Evolutionary conservation across 2,329 filamentous ascomycete species (phyloP), one percentile per base, ranked within the genome.

Genomic region (Plenodomus biglobosus): DNA sequence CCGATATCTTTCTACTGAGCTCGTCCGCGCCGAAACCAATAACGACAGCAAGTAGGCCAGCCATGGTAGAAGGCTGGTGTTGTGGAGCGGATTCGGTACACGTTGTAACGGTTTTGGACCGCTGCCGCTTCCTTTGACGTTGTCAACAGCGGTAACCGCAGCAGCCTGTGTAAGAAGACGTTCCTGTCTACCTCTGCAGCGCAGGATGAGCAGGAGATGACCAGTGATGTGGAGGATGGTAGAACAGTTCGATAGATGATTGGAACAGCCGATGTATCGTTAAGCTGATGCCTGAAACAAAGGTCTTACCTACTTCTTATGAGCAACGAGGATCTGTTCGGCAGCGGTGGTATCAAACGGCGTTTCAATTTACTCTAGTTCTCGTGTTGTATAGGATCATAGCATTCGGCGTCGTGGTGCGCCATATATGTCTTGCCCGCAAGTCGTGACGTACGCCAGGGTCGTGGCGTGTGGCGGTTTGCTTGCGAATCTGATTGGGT

Each of bases 21-120:
- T 53, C 62, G 49, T 55, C 60, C 19, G 54, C 49, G 8, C 59
- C 61, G 8, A 64, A 50, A 15, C 56, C 59, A 8, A 64, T 46
- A 24, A 53, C 43, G 34, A 64, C 41, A 10, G 53, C 59, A 3
- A 64, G 44, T 1, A 64, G 41, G n/a, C 44, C 59, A 32, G 59
- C 61, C 59, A 62, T 62, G 19, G 51, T 46, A 19, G 37, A 41
- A 40, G 41, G 49, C 40, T 51, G 48, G 6, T 50, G n/a, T 17
- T 17, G 7, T 34, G 20, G 17, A 32, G 6, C 13, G 16, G 38
- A 7, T 22, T 21, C 18, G 24, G 8, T 3, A 11, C 6, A 21
- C 2, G 24, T 19, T 30, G 38, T 11, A 24, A 15, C 18, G 15
- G 3, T 37, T 18, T 16, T 2, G 22, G 17, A n/a, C n/a, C n/a